Evolutionary conservation across 2,329 filamentous ascomycete genomes (phyloP), one percentile per base, ranked within the genome.

Genomic region (Sporothrix humicola): DNA sequence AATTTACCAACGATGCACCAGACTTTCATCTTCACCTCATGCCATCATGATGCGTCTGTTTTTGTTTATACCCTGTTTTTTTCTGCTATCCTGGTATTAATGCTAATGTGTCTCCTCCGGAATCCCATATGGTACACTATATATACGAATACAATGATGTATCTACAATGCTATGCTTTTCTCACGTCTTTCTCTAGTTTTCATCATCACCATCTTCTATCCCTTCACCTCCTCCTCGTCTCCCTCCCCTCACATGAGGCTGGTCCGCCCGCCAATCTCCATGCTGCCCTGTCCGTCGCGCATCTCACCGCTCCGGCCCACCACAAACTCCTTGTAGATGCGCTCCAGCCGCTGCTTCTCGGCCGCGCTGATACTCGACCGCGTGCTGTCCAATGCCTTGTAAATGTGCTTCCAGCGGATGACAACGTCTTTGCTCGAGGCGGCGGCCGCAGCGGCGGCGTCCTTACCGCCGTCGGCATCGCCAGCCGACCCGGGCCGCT

Each of bases 321-420:
- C 93, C 0, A 98, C 91, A 85, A 99, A 99, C 83, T 99, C 96
- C 17, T 87, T 86, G 80, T 99, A 99, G 75, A 99, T 98, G 56
- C 88, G 89, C 78, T 89, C 87, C 77, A 99, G 82, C 74, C 95
- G 85, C 75, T 84, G 86, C 78, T 90, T 88, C 83, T 99, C 96
- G 74, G 94, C 88, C 2, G 86, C 85, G 79, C 92, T 93, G 77
- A 98, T 97, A 81, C 93, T 97, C 26, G 93, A 89, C 76, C 95
- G 86, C 4, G 95, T 98, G 68, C 84, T 91, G 26, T 88, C 87
- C 73, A 99, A 85, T 54, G 93, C 93, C 78, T 91, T 92, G 80
- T 91, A 87, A 50, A 99, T 85, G 82, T 99, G 95, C 74, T 89
- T 88, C 93, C 94, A 97, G 44, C 87, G 86, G 75, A 99, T 95